These are phyloP conservation scores for Calophaca sinica DNA, from an alignment of 306 rosid species.

Conservation along the genomic window DNA sequence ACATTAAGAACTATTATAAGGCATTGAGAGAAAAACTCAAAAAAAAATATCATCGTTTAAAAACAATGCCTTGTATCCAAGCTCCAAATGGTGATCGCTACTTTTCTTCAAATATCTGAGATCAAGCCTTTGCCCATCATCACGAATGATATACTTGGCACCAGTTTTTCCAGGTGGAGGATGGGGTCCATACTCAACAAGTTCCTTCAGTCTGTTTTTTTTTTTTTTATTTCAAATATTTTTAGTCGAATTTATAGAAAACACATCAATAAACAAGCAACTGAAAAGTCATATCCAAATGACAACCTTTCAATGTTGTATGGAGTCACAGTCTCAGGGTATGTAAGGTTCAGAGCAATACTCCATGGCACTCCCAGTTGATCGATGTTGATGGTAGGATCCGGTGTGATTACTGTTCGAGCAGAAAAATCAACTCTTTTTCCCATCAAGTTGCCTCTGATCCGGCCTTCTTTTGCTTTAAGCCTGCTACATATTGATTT, in stretches of 20 bases:
- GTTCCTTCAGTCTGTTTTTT: slow-evolving; percentile 85
- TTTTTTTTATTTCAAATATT: slow-evolving; percentile 12
- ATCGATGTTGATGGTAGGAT: slow-evolving; percentile 94
- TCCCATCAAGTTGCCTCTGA: slow-evolving; percentile 98
- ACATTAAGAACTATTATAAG: slow-evolving; percentile 35
- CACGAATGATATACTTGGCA: slow-evolving; percentile 97
- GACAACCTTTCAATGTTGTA: slow-evolving; percentile 94
- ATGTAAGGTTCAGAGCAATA: slow-evolving; percentile 93
- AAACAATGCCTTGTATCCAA: slow-evolving; percentile 84
- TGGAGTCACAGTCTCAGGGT: slow-evolving; percentile 98
- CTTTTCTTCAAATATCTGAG: slow-evolving; percentile 97
- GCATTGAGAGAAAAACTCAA: slow-evolving; percentile 17
- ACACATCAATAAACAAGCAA: slow-evolving; percentile 8
- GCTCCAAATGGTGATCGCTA: slow-evolving; percentile 99
- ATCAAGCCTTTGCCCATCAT: slow-evolving; percentile 99
- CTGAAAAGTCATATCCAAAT: slow-evolving; percentile 18
- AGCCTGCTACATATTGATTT: slow-evolving; percentile 99
- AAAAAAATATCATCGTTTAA: slow-evolving; percentile 1
- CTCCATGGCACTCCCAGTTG: slow-evolving; percentile 99
- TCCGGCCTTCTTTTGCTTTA: slow-evolving; percentile 99
- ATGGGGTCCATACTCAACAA: slow-evolving; percentile 97
- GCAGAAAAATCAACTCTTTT: slow-evolving; percentile 99
- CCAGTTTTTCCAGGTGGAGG: slow-evolving; percentile 99
- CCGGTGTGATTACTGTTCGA: slow-evolving; percentile 97
- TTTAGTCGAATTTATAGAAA: background rate